Base-by-base conservation (phyloP, 2,329 filamentous ascomycete genomes). In the Microdochium bolleyi region DNA sequence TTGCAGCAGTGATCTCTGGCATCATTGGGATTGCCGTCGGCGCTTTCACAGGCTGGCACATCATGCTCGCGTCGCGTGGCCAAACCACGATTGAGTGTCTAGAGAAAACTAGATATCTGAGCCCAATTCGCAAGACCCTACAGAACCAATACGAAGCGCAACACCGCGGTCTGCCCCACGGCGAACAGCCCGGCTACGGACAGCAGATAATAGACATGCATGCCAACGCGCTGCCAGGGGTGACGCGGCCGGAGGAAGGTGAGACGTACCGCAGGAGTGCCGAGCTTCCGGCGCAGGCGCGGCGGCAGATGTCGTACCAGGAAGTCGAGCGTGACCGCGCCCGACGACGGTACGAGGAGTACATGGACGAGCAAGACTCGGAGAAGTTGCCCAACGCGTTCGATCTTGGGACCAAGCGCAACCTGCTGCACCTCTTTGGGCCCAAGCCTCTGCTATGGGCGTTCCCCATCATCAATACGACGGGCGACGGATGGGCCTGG, bases 61-160 rank as follows among this genome's bases (percentile, higher is more conserved):
- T 97, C 53, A 83, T 88, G 67, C 78, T 99, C 1, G 89, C 89
- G 1, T 73, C 80, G 52, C 80, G 81, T 24, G 90, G 89, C 3
- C 85, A 95, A 70, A 99, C 94, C 1, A 99, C 94, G 2, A 96
- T 99, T 54, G 94, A 99, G 68, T 95, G 88, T 62, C 74, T 99
- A 55, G 94, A 99, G 70, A 96, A 94, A 75, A 97, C 92, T 2
- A 82, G 94, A 52, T 99, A 99, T 70, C 79, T 96, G 8, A 90
- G 88, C 10, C 89, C 90, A 0, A 67, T 96, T 55, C 81, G 87
- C 53, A 84, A 83, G 64, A 80, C 80, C 49, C 79, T 92, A 64
- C 84, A 88, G 64, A 74, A 81, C 56, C 79, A 85, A 52, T 79
- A 83, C 59, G 70, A 73, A 56, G 75, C 80, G 49, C 76, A 80